Base-by-base conservation (phyloP, 441 rosid genomes). In the Brassica hybrid region DNA sequence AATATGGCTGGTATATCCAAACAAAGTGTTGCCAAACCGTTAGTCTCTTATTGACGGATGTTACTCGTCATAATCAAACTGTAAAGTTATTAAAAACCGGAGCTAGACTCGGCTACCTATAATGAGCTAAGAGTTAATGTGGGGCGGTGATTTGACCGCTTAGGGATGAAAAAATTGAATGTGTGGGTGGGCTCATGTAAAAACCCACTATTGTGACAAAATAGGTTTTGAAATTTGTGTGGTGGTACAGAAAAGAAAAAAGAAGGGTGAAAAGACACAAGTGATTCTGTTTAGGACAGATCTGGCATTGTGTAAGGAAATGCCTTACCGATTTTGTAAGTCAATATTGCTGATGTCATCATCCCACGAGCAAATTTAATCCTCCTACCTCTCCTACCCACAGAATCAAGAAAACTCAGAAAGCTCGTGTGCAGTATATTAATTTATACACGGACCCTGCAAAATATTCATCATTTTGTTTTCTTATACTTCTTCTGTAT, bases 201-300 rank as follows among this genome's bases (percentile, higher is more conserved):
- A 71, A 54, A 27, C 5, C 5, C 32, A 27, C 16, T 4, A 13
- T 59, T 10, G 52, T 16, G 54, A 62, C 34, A 48, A 50, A 60
- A 68, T 9, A 60, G 27, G 60, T 7, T 48, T 60, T 9, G 45
- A 60, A 60, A 43, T 68, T 63, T 69, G 69, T 25, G 68, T 27
- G 38, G 70, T 69, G 36, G 6, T 54, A 45, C 11, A 45, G 23
- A 10, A 13, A 17, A 41, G n/a, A 12, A 5, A 14, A 41, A 17
- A 38, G 38, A 73, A 4, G n/a, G 18, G 64, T 59, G 79, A 80
- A 71, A 80, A 71, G 83, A 75, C 83, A 75, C 36, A 79, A 75
- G 12, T 38, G 83, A 80, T 80, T 75, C 80, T 75, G 83, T 71
- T 75, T 48, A 65, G 73, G 77, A 59, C 80, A 75, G 79, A 80